phyloP scores from a whole-genome alignment of 2,329 filamentous ascomycete species.

The Hypoxylon sp. region DNA sequence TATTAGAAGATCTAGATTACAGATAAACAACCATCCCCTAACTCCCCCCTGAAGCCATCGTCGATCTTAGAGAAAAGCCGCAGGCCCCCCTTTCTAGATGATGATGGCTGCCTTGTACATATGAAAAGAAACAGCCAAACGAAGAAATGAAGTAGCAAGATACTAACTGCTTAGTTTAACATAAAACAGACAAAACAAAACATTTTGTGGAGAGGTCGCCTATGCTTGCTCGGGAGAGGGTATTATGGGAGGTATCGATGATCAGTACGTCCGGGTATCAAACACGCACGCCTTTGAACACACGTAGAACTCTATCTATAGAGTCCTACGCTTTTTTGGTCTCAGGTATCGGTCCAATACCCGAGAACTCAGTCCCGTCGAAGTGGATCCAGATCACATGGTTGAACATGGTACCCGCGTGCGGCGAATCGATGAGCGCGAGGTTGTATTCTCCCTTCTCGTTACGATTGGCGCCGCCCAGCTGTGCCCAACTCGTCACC shows the following conservation, averaged over 20 bases:
- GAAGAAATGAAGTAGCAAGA: slow-evolving; percentile 2
- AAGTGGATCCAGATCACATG: slow-evolving; percentile 15
- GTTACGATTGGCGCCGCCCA: neutral
- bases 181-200: slow-evolving; percentile 9
- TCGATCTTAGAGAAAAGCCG: neutral
- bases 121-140: slow-evolving; percentile 9
- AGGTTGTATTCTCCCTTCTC: neutral
- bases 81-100: neutral
- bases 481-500: neutral
- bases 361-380: neutral
- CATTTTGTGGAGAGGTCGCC: neutral
- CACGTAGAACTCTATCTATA: neutral
- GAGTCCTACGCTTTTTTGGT: neutral
- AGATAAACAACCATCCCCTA: slow-evolving; percentile 4
- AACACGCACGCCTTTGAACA: neutral
- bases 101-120: neutral
- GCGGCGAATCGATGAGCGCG: neutral
- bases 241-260: neutral
- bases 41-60: neutral
- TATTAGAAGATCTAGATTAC: slow-evolving; percentile 32
- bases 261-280: neutral
- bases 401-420: neutral
- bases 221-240: slow-evolving; percentile 9
- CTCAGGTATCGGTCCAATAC: too few relatives aligned
- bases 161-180: slow-evolving; percentile 6